Percentiles rank a stretch among this genome's conserved stretches.
These are phyloP conservation scores for Coleophoma crateriformis DNA, from an alignment of 2,329 filamentous ascomycete genomes.

Conservation along the genomic window DNA sequence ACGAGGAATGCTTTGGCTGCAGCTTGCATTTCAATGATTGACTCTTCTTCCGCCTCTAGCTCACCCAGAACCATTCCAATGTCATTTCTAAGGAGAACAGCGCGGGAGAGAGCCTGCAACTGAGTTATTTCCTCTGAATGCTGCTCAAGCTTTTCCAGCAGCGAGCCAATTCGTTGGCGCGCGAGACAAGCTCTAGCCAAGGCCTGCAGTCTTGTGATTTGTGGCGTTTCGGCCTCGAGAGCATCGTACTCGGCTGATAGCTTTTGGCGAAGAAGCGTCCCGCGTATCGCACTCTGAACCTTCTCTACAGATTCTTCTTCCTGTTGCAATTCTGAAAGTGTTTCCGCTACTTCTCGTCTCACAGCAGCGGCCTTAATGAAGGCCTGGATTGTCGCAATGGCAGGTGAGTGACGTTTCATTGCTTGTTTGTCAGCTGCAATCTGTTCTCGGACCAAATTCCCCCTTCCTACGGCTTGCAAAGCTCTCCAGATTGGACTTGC, in stretches of 20 bases:
- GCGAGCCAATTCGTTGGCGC: slow-evolving; percentile 52
- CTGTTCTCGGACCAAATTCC: slow-evolving; percentile 39
- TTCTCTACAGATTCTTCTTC: slow-evolving; percentile 40
- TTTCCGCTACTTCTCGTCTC: slow-evolving; percentile 41
- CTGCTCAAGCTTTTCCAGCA: slow-evolving; percentile 66
- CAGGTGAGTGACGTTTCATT: slow-evolving; percentile 41
- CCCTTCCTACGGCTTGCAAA: slow-evolving; percentile 35
- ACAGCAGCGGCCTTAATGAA: slow-evolving; percentile 45
- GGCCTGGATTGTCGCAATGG: slow-evolving; percentile 26
- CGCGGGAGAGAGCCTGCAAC: slow-evolving; percentile 72
- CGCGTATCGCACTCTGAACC: slow-evolving; percentile 55
- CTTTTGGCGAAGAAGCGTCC: slow-evolving; percentile 51
- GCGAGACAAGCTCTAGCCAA: slow-evolving; percentile 59
- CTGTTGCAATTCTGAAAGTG: slow-evolving; percentile 40
- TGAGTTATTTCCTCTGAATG: slow-evolving; percentile 61
- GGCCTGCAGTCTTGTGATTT: slow-evolving; percentile 61
- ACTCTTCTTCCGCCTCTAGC: slow-evolving; percentile 78
- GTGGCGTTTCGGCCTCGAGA: slow-evolving; percentile 50
- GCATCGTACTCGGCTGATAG: slow-evolving; percentile 43
- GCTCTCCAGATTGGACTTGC: slow-evolving; percentile 45
- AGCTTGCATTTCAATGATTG: slow-evolving; percentile 69
- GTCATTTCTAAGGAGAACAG: slow-evolving; percentile 70
- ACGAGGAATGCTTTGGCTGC: slow-evolving; percentile 69
- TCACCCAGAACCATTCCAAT: slow-evolving; percentile 71
- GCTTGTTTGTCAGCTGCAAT: slow-evolving; percentile 41